Evolutionary conservation across 306 rosid species (phyloP), one percentile per base, ranked within the genome.

Genomic region (Fragaria vesca): DNA sequence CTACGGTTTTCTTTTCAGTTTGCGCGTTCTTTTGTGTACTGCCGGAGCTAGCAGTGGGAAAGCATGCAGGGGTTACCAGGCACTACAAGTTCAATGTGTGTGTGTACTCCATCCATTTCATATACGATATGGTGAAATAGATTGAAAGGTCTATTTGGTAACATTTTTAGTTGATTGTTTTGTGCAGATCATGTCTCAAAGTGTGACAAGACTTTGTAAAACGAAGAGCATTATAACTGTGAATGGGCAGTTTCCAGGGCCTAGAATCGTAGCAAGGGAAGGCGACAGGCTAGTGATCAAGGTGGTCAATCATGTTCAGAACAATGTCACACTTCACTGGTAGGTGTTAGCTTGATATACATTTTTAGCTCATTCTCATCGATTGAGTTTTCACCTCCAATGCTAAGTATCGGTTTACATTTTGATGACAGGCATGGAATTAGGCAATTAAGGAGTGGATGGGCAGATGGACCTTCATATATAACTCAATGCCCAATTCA

Each of bases 391-490:
- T 48, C 54, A 2, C 54, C 4, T 12, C 18, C 1, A 12, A 61
- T 61, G 67, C 38, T 61, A 12, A 61, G 24, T 16, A 30, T 11
- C n/a, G 15, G 12, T 61, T 28, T 8, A 60, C 26, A 51, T 40
- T 51, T 77, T 21, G 74, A 67, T 36, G 1, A 47, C 58, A 88
- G 97, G 94, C 94, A 89, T 11, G 92, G 94, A 55, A 28, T 89
- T 46, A 82, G 89, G 30, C 94, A 91, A 82, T 0, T 85, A 54
- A 87, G 61, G 78, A 92, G 89, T 76, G 94, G 85, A 48, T 90
- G 94, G 97, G 93, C 93, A 32, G 94, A 91, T 54, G 97, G 92
- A 55, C 94, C 97, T 2, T 88, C 97, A 6, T 91, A 91, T 65
- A 83, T 91, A 70, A 89, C 94, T 4, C 93, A 91, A 74, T 89